Percentiles rank a stretch among this genome's conserved stretches.
These are phyloP conservation scores for Cordyceps fumosorosea DNA, from an alignment of 2,329 filamentous ascomycete species.

Conservation along the genomic window DNA sequence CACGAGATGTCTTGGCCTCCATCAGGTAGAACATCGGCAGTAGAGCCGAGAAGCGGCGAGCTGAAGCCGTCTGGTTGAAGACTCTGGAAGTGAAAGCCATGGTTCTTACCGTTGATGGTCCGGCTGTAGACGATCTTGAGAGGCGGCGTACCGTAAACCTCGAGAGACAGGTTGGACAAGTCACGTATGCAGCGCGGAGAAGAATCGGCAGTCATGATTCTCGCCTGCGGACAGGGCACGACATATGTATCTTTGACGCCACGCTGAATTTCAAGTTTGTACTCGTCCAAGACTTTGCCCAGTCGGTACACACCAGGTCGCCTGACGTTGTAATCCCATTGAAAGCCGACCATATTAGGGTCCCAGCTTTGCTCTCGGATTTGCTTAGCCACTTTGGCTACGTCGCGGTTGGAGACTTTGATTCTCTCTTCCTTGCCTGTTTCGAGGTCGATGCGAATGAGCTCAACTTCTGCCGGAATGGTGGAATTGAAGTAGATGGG, in stretches of 20 bases:
- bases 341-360: slow-evolving; percentile 51
- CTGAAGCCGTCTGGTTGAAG: slow-evolving; percentile 82
- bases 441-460: slow-evolving; percentile 80
- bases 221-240: slow-evolving; percentile 75
- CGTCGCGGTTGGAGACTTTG: slow-evolving; percentile 64
- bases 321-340: slow-evolving; percentile 68
- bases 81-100: slow-evolving; percentile 85
- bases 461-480: slow-evolving; percentile 77
- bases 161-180: slow-evolving; percentile 74
- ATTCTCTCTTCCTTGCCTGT: slow-evolving; percentile 75
- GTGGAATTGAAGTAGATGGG: slow-evolving; percentile 94
- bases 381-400: slow-evolving; percentile 67
- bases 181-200: slow-evolving; percentile 76
- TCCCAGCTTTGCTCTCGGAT: slow-evolving; percentile 60
- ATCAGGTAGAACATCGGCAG: slow-evolving; percentile 54
- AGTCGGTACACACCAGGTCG: slow-evolving; percentile 85
- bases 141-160: slow-evolving; percentile 83
- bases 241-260: slow-evolving; percentile 72
- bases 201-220: slow-evolving; percentile 57
- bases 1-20: slow-evolving; percentile 66
- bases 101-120: slow-evolving; percentile 74
- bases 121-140: slow-evolving; percentile 90
- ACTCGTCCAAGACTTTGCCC: slow-evolving; percentile 80
- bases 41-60: slow-evolving; percentile 65
- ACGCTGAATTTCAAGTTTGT: slow-evolving; percentile 85